Evolutionary conservation across 2,329 filamentous ascomycete species (phyloP).

Genomic region (Phialocephala subalpina): DNA sequence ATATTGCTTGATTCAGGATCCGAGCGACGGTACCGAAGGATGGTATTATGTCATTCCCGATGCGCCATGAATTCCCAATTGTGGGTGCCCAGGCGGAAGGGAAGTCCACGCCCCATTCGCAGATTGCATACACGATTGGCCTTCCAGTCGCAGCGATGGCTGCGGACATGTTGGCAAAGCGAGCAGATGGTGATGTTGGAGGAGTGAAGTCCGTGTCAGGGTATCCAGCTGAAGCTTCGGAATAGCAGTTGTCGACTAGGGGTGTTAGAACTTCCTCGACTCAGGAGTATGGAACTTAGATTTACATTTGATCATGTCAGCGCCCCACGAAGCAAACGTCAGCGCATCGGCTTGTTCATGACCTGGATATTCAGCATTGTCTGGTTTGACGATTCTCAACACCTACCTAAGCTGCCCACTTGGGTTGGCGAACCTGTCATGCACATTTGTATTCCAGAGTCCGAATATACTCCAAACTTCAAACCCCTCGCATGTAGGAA

Average conservation of each 20-base stretch:
- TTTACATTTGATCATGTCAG: slow-evolving; percentile 52
- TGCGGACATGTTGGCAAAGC: slow-evolving; percentile 47
- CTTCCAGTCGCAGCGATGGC: slow-evolving; percentile 41
- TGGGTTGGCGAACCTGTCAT: slow-evolving; percentile 40
- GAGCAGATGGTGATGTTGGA: slow-evolving; percentile 42
- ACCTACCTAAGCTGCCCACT: slow-evolving; percentile 39
- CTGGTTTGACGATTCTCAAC: slow-evolving; percentile 19
- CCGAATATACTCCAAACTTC: slow-evolving; percentile 54
- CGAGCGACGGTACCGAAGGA: slow-evolving; percentile 47
- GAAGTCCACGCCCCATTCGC: slow-evolving; percentile 53
- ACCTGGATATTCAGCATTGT: slow-evolving; percentile 22
- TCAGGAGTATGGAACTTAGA: neutral
- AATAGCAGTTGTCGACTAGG: slow-evolving; percentile 48
- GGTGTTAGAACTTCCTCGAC: slow-evolving; percentile 13
- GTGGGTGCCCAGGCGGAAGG: slow-evolving; percentile 49
- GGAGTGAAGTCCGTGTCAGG: slow-evolving; percentile 47
- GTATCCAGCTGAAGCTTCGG: slow-evolving; percentile 44
- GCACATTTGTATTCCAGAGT: slow-evolving; percentile 43
- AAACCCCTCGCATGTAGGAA: slow-evolving; percentile 49
- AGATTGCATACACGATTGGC: slow-evolving; percentile 49
- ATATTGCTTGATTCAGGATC: slow-evolving; percentile 51
- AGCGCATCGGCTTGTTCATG: slow-evolving; percentile 38
- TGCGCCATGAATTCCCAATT: slow-evolving; percentile 50
- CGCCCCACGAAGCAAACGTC: slow-evolving; percentile 43
- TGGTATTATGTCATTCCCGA: slow-evolving; percentile 51